Evolutionary conservation across 169 alveolate genomes (phyloP).

Genomic region (Plasmodium relictum): DNA sequence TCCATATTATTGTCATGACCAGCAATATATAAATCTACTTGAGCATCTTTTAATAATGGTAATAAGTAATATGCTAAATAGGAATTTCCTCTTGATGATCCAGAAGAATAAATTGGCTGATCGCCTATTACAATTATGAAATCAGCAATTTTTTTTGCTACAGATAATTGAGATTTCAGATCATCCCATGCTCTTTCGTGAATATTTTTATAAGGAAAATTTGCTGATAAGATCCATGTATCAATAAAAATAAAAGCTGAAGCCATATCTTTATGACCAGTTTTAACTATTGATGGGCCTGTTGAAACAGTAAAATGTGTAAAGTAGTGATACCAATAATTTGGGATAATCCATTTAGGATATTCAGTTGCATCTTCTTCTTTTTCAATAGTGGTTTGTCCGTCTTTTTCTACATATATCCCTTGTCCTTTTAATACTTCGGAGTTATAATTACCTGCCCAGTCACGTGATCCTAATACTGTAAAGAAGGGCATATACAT

Average conservation of each 20-base stretch:
- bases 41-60: constrained; percentile 90
- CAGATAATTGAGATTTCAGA: constrained; percentile 88
- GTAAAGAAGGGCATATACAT: constrained; percentile 90
- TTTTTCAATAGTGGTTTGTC: constrained; percentile 57
- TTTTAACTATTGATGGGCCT: constrained; percentile 79
- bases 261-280: constrained; percentile 89
- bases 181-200: constrained; percentile 91
- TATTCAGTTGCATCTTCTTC: constrained; percentile 67
- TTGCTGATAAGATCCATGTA: constrained; percentile 91
- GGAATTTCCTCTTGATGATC: constrained; percentile 91
- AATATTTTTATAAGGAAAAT: constrained; percentile 90
- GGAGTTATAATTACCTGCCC: constrained; percentile 90
- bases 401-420: constrained; percentile 78
- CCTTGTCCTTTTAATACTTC: constrained; percentile 85
- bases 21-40: constrained; percentile 92
- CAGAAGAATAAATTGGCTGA: constrained; percentile 91
- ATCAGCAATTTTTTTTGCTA: constrained; percentile 89
- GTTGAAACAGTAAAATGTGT: constrained; percentile 89
- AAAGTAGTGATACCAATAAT: constrained; percentile 93
- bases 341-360: constrained; percentile 94
- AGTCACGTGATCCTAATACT: constrained; percentile 91
- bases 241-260: constrained; percentile 91
- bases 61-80: constrained; percentile 86
- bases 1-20: constrained; percentile 93
- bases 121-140: constrained; percentile 93